Conservation (phyloP, 139 green algal species). For the Astrephomene gubernaculifera region DNA sequence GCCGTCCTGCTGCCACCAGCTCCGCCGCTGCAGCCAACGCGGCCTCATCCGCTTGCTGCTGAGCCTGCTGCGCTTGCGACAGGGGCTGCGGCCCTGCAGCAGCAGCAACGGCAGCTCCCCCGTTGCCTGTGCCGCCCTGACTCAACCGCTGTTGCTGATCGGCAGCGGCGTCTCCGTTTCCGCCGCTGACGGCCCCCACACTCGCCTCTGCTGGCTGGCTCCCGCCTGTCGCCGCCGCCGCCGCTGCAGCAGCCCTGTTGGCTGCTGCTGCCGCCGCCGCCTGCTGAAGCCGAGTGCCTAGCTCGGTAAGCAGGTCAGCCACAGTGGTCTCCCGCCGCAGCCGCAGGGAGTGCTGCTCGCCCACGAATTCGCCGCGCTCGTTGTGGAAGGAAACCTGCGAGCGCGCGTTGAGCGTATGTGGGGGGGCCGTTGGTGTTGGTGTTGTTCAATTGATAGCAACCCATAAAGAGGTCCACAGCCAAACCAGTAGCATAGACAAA, state of each 20-base stretch:
- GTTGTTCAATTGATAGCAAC: no score
- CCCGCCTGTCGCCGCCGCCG: background rate
- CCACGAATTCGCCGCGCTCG: conserved; percentile 79
- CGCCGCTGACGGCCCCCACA: background rate
- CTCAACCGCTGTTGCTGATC: no score
- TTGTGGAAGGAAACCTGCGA: conserved; percentile 75
- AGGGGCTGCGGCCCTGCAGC: no score
- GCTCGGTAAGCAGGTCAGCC: conserved; percentile 74
- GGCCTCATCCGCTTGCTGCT: conserved; percentile 49
- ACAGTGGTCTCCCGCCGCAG: conserved; percentile 74
- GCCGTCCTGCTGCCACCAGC: conserved; percentile 40
- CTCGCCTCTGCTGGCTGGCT: background rate
- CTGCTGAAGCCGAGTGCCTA: conserved; percentile 62
- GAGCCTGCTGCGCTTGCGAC: no score
- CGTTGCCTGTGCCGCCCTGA: background rate
- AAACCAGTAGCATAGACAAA: no score
- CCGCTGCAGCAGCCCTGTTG: no score
- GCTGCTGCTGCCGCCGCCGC: conserved; percentile 23
- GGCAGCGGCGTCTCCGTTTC: no score
- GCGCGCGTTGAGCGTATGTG: no score
- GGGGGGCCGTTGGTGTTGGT: no score
- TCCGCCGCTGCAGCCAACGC: conserved; percentile 39
- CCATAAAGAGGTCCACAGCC: no score
- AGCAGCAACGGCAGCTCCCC: no score
- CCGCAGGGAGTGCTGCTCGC: conserved; percentile 73